Percentiles rank a stretch among this genome's conserved stretches.
phyloP scores from a whole-genome alignment of 2,329 filamentous ascomycete species.

The Calonectria fujianensis region DNA sequence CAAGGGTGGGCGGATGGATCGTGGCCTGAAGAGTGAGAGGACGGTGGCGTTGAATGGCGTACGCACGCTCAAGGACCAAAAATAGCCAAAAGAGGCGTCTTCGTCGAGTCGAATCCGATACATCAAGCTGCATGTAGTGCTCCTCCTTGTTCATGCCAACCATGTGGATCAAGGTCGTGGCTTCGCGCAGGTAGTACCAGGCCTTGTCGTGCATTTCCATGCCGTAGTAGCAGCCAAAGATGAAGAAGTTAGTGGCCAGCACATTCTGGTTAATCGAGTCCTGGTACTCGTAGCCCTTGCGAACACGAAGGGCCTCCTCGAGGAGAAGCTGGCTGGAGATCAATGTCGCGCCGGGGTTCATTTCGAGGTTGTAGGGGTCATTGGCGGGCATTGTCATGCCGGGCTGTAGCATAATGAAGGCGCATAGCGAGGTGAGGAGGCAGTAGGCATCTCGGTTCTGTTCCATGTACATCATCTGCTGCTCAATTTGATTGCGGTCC shows the following conservation, averaged over 20 bases:
- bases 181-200: constrained; percentile 87
- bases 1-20: constrained; percentile 78
- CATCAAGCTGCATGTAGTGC: constrained; percentile 75
- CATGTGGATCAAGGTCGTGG: constrained; percentile 81
- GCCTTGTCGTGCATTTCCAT: constrained; percentile 84
- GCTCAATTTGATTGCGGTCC: constrained; percentile 74
- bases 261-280: constrained; percentile 74
- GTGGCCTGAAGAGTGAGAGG: constrained; percentile 82
- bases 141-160: constrained; percentile 77
- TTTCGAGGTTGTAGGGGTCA: constrained; percentile 74
- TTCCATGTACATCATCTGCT: constrained; percentile 76
- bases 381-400: constrained; percentile 77
- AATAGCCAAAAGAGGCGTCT: constrained; percentile 84
- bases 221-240: constrained; percentile 83
- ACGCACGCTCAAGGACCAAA: constrained; percentile 82
- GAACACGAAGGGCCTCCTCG: constrained; percentile 79
- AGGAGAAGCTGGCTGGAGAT: constrained; percentile 80
- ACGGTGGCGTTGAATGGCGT: constrained; percentile 81
- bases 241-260: constrained; percentile 85
- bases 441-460: constrained; percentile 79
- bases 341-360: constrained; percentile 75
- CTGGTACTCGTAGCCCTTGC: constrained; percentile 77
- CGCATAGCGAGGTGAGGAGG: constrained; percentile 77
- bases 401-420: constrained; percentile 81
- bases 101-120: constrained; percentile 76